These are phyloP conservation scores for Sphagnum tenellum DNA, from an alignment of 225 moss, liverwort and hornwort species.

Conservation along the genomic window DNA sequence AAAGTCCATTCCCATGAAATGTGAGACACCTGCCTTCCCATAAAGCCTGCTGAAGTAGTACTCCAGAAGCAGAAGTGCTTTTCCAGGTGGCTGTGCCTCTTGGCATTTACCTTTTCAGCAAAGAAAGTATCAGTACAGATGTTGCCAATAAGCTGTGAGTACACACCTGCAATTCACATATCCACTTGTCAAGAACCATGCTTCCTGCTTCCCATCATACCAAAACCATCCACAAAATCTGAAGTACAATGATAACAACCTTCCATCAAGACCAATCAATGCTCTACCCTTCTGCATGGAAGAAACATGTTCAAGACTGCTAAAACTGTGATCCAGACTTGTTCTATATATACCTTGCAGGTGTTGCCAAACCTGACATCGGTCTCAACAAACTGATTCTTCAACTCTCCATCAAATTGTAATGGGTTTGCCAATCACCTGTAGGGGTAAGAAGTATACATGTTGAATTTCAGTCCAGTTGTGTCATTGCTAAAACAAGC, in stretches of 20 bases:
- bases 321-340: no score
- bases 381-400: slow-evolving; percentile 95
- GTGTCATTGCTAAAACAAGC: no score
- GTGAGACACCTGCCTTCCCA: slow-evolving; percentile 90
- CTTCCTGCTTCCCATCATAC: no score
- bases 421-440: slow-evolving; percentile 91
- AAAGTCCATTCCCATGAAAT: slow-evolving; percentile 88
- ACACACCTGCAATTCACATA: slow-evolving; percentile 18
- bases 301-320: no score
- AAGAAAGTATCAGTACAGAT: slow-evolving; percentile 96
- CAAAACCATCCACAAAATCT: no score
- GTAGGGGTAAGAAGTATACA: no score
- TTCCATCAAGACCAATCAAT: no score
- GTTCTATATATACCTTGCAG: slow-evolving; percentile 58
- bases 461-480: no score
- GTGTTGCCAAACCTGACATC: slow-evolving; percentile 93
- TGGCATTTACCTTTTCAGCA: slow-evolving; percentile 70
- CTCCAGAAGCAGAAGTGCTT: slow-evolving; percentile 39
- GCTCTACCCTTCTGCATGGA: no score
- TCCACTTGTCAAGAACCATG: no score
- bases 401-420: slow-evolving; percentile 90
- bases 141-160: slow-evolving; percentile 97
- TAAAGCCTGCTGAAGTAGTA: slow-evolving; percentile 96
- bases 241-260: no score
- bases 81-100: no score